phyloP scores from a whole-genome alignment of 805 yeast species.

The Candida broadrunensis region DNA sequence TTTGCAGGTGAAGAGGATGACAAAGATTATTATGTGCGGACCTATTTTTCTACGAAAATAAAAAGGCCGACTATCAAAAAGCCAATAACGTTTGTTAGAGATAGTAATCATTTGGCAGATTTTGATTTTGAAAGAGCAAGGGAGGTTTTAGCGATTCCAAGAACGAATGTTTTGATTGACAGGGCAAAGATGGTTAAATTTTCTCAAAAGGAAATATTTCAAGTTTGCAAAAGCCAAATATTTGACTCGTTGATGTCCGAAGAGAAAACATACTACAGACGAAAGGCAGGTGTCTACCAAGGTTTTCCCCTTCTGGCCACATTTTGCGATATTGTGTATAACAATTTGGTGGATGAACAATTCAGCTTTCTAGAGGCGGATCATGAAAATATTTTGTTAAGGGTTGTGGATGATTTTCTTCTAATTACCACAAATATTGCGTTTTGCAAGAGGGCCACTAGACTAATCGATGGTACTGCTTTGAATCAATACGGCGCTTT shows the following conservation, averaged over 20 bases:
- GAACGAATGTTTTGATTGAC: conserved; percentile 10
- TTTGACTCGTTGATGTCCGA: conserved; percentile 42
- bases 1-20: conserved; percentile 18
- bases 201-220: conserved; percentile 41
- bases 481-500: conserved; percentile 32
- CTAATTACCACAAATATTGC: conserved; percentile 49
- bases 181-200: conserved; percentile 31
- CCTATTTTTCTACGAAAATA: background rate
- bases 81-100: conserved; percentile 5
- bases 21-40: conserved; percentile 14
- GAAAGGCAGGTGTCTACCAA: conserved; percentile 76
- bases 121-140: conserved; percentile 2
- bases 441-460: conserved; percentile 16
- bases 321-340: conserved; percentile 73
- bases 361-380: conserved; percentile 13
- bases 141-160: background rate
- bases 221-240: conserved; percentile 51
- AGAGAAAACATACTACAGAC: conserved; percentile 27
- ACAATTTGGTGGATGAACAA: conserved; percentile 48
- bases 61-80: background rate
- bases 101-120: conserved; percentile 10
- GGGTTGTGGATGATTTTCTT: conserved; percentile 85
- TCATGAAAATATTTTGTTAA: conserved; percentile 32
- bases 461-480: conserved; percentile 13
- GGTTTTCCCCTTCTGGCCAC: conserved; percentile 77